Conservation (phyloP, 2,329 filamentous ascomycete species). For the Aspergillus alliaceus region DNA sequence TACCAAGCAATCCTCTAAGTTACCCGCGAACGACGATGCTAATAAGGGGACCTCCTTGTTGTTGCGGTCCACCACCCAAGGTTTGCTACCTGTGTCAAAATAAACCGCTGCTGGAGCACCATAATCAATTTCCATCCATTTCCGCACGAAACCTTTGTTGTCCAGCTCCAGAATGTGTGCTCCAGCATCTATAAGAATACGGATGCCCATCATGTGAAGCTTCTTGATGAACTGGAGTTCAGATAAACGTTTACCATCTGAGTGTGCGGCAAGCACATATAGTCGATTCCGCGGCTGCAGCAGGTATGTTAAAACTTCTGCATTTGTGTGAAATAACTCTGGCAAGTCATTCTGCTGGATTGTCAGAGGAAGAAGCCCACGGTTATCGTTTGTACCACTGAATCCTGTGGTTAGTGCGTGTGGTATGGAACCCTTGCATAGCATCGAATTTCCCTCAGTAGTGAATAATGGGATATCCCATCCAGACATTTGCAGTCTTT, state of each 20-base stretch:
- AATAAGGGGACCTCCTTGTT: slow-evolving; percentile 47
- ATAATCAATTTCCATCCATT: slow-evolving; percentile 53
- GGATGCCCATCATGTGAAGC: slow-evolving; percentile 43
- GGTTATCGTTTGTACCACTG: slow-evolving; percentile 69
- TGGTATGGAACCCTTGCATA: not conserved
- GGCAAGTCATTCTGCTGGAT: slow-evolving; percentile 63
- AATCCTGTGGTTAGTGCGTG: slow-evolving; percentile 62
- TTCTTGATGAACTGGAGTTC: slow-evolving; percentile 48
- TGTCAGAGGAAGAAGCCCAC: slow-evolving; percentile 59
- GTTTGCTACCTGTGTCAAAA: slow-evolving; percentile 50
- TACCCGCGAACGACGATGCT: slow-evolving; percentile 56
- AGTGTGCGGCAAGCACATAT: slow-evolving; percentile 42
- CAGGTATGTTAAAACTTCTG: slow-evolving; percentile 61
- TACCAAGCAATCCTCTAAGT: slow-evolving; percentile 53
- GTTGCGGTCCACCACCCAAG: slow-evolving; percentile 47
- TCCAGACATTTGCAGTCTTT: slow-evolving; percentile 64
- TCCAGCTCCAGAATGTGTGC: slow-evolving; percentile 64
- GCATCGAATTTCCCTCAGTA: slow-evolving; percentile 6
- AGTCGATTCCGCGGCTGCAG: slow-evolving; percentile 52
- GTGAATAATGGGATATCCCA: slow-evolving; percentile 64
- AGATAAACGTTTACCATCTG: slow-evolving; percentile 39
- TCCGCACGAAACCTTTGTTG: slow-evolving; percentile 50
- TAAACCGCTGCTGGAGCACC: slow-evolving; percentile 53
- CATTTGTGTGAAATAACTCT: slow-evolving; percentile 60
- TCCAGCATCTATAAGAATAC: slow-evolving; percentile 64